Evolutionary conservation across 768 basidiomycete species (phyloP).

Genomic region (Pleurotus platypus): DNA sequence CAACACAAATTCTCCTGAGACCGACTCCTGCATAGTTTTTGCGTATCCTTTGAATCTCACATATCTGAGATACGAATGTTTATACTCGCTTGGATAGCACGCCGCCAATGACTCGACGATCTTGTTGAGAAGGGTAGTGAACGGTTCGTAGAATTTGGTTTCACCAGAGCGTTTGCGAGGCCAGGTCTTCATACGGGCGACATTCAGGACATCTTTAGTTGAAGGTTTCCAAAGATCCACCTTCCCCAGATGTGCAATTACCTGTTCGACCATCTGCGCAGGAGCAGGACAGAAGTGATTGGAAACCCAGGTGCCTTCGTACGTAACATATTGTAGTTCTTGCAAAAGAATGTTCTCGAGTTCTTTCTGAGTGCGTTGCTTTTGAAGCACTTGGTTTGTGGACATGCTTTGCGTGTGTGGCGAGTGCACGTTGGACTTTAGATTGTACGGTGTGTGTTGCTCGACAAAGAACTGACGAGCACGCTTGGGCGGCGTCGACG

Average conservation of each 20-base stretch:
- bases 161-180: neutral
- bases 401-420: too few species aligned
- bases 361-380: too few species aligned
- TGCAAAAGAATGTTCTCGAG: neutral
- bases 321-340: neutral
- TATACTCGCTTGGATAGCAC: neutral
- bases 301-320: neutral
- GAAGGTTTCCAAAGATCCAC: neutral
- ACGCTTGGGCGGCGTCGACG: too few species aligned
- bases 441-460: too few species aligned
- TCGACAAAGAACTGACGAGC: too few species aligned
- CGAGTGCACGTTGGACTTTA: too few species aligned
- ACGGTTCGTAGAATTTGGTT: neutral
- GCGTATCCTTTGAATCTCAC: neutral
- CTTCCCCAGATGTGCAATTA: neutral
- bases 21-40: neutral
- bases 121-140: neutral
- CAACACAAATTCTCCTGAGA: neutral
- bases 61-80: neutral
- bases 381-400: too few species aligned
- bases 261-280: neutral
- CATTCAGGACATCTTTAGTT: neutral
- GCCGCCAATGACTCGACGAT: neutral
- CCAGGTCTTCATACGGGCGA: neutral
- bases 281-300: neutral